Base-by-base conservation (phyloP, 768 basidiomycete genomes). In the Amanita molliuscula region DNA sequence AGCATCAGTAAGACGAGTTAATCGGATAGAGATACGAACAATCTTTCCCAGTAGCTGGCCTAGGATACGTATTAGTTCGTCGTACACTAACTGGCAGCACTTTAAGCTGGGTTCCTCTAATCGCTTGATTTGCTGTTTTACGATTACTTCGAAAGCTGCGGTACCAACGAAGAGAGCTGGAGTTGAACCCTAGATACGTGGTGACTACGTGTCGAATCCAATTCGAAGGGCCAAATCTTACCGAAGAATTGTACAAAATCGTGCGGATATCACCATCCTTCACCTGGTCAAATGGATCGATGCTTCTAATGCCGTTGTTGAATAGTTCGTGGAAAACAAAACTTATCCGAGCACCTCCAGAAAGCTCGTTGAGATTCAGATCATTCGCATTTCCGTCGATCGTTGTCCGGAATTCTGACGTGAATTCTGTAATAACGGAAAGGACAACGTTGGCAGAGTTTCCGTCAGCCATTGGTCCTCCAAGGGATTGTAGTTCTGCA, bases 291-390 rank as follows among this genome's bases (percentile, higher is more conserved):
- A 97, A 99, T 0, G 96, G 96, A 73, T 99, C 96, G 61, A 98
- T 94, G 54, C 74, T 80, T 73, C 84, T 93, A 65, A 99, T 79
- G 53, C 96, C 96, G 61, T 87, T 94, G 69, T 94, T 96, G 78
- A 88, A 99, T 51, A 98, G 68, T 63, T 99, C 96, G 64, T 99
- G 96, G 76, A 94, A 99, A 47, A 99, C 96, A 62, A 97, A 99
- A 61, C 86, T 89, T 74, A 99, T 98, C 66, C 96, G 82, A 25
- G 96, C 96, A 65, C 96, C 96, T 59, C 96, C 96, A n/a, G 89
- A 91, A 18, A 99, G 77, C 67, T 99, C 96, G 60, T 98, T 98
- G 60, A 96, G 63, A 1, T 88, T 86, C 31, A 98, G 71, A 63
- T 99, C 96, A 61, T 95, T 94, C 25, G 92, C 93, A 70, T 89